A percentile compares a stretch with the other conserved stretches of the same genome.
Conservation (phyloP, 1,139 yeast species). For the Suhomyces anneliseae region DNA sequence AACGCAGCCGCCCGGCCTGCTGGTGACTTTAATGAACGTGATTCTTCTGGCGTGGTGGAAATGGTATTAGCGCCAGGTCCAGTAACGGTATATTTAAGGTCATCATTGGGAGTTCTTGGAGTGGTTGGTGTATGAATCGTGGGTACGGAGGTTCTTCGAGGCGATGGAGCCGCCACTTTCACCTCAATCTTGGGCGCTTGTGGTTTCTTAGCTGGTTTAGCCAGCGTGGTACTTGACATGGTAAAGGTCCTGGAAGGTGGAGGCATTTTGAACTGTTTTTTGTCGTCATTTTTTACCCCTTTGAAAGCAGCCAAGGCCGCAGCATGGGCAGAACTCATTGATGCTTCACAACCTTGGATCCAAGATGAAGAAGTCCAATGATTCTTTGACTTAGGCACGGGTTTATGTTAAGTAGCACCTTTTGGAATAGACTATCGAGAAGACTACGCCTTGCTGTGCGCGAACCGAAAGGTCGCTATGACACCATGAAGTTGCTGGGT, state of each 20-base stretch:
- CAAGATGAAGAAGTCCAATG: not conserved
- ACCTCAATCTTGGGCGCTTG: constrained; percentile 7
- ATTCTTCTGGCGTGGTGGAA: not conserved
- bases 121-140: not conserved
- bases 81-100: too few species aligned
- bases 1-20: not conserved
- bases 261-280: constrained; percentile 10
- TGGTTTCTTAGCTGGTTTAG: not conserved
- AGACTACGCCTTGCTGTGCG: not conserved
- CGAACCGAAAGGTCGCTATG: not conserved
- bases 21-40: too few species aligned
- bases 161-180: constrained; percentile 2
- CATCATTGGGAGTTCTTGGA: not conserved
- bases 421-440: not conserved
- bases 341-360: not conserved
- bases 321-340: constrained; percentile 18
- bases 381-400: not conserved
- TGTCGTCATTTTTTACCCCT: constrained; percentile 13
- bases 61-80: not conserved
- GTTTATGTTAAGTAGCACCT: too few species aligned
- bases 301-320: constrained; percentile 25
- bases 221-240: not conserved
- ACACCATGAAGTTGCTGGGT: not conserved
- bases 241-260: constrained; percentile 1
- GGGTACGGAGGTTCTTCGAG: not conserved